These are phyloP conservation scores for Lipomyces yamanashiensis DNA, from an alignment of 805 yeast species.

Conservation along the genomic window DNA sequence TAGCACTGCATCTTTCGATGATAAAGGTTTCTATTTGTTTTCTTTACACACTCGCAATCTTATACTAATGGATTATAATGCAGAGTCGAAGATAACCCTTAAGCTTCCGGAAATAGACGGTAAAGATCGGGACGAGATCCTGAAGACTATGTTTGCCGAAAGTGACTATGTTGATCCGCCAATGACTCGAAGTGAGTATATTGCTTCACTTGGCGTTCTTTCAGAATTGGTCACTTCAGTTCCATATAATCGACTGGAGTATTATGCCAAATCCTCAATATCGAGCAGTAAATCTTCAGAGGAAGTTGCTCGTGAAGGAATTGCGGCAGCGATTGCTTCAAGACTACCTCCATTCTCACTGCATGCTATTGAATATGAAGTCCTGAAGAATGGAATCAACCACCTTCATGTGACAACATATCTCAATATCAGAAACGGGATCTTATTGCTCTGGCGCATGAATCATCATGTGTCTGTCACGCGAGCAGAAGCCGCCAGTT, in stretches of 20 bases:
- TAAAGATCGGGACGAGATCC: conserved; percentile 23
- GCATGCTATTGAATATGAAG: conserved; percentile 46
- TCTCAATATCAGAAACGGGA: conserved; percentile 50
- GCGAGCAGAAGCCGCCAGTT: conserved; percentile 51
- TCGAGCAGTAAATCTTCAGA: conserved; percentile 45
- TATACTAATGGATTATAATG: background rate
- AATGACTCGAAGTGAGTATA: conserved; percentile 34
- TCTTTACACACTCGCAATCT: background rate
- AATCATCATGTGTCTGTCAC: conserved; percentile 51
- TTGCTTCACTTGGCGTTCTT: conserved; percentile 30
- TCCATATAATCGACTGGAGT: conserved; percentile 40
- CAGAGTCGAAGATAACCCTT: conserved; percentile 1
- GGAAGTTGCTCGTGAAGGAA: conserved; percentile 32
- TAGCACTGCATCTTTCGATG: background rate
- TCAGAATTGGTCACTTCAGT: conserved; percentile 37
- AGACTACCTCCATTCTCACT: conserved; percentile 48
- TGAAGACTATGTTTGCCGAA: conserved; percentile 32
- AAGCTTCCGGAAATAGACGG: conserved; percentile 23
- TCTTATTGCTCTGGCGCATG: conserved; percentile 49
- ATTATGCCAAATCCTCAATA: conserved; percentile 48
- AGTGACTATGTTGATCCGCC: conserved; percentile 37
- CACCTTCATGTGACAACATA: conserved; percentile 50
- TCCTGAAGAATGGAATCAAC: conserved; percentile 44
- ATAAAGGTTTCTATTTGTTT: background rate
- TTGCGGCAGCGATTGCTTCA: conserved; percentile 49